Conservation (phyloP, 306 rosid genomes). For the Luffa acutangula region DNA sequence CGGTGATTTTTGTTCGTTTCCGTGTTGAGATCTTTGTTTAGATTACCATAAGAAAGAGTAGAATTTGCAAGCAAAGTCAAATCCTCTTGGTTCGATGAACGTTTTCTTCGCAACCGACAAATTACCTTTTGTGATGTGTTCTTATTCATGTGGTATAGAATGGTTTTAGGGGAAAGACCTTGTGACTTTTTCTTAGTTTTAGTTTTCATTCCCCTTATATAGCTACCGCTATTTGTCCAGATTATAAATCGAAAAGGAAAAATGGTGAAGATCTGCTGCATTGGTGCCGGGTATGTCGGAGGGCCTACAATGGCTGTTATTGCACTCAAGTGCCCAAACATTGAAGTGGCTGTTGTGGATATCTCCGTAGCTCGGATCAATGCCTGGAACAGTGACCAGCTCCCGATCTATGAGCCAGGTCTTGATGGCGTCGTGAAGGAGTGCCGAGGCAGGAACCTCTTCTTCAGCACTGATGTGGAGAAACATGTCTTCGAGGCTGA, state of each 20-base stretch:
- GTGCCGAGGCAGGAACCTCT: slow-evolving; percentile 84
- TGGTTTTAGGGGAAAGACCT: not conserved
- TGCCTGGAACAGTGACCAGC: slow-evolving; percentile 93
- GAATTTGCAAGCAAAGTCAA: not conserved
- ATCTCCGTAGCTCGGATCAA: slow-evolving; percentile 63
- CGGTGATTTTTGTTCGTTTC: not conserved
- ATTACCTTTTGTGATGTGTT: not conserved
- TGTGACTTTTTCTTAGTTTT: not conserved
- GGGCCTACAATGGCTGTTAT: slow-evolving; percentile 99
- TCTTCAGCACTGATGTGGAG: slow-evolving; percentile 94
- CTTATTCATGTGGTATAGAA: not conserved
- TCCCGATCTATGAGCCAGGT: slow-evolving; percentile 97
- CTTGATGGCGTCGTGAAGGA: slow-evolving; percentile 70
- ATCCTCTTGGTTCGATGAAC: slow-evolving; percentile 1
- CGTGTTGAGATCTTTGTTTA: not conserved
- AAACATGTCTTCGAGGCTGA: slow-evolving; percentile 77
- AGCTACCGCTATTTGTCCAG: slow-evolving; percentile 26
- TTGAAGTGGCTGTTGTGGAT: slow-evolving; percentile 90
- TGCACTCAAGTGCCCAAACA: slow-evolving; percentile 80
- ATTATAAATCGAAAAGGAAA: slow-evolving; percentile 24
- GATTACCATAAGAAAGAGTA: not conserved
- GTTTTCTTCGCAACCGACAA: not conserved
- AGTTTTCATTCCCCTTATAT: slow-evolving; percentile 8
- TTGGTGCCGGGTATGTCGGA: slow-evolving; percentile 99
- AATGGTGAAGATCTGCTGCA: slow-evolving; percentile 99